These are phyloP conservation scores for Aleurites moluccanus DNA, from an alignment of 441 rosid species.

Conservation along the genomic window DNA sequence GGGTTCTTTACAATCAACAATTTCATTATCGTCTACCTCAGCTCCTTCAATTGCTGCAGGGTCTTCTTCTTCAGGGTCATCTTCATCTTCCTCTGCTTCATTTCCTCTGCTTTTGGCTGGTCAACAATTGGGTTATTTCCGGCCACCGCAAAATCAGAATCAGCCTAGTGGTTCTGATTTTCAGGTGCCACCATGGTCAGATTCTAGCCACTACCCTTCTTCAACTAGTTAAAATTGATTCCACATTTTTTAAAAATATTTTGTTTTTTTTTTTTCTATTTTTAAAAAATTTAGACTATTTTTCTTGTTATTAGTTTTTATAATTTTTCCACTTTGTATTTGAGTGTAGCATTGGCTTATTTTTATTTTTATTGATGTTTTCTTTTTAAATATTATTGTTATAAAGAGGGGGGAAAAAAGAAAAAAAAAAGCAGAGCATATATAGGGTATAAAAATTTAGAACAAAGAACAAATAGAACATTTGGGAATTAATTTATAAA, in stretches of 20 bases:
- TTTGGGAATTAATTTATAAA: conserved; percentile 1
- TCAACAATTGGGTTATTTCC: conserved; percentile 39
- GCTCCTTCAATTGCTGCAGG: conserved; percentile 10
- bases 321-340: not conserved
- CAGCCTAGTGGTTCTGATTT: conserved; percentile 34
- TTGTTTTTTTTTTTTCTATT: not conserved
- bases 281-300: not conserved
- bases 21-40: conserved; percentile 13
- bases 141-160: conserved; percentile 32
- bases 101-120: conserved; percentile 38
- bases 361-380: not conserved
- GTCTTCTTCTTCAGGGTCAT: conserved; percentile 14
- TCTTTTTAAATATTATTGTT: not conserved
- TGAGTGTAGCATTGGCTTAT: conserved; percentile 8
- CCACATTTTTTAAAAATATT: not conserved
- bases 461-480: conserved; percentile 13
- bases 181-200: conserved; percentile 42
- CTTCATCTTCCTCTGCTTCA: conserved; percentile 31
- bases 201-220: conserved; percentile 44
- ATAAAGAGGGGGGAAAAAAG: not conserved
- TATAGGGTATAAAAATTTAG: not conserved
- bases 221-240: conserved; percentile 30
- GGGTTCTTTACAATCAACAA: conserved; percentile 13
- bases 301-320: not conserved
- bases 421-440: not conserved